Evolutionary conservation across 345 rosid species (phyloP), one percentile per base, ranked within the genome.

Genomic region (Gossypium thurberi): DNA sequence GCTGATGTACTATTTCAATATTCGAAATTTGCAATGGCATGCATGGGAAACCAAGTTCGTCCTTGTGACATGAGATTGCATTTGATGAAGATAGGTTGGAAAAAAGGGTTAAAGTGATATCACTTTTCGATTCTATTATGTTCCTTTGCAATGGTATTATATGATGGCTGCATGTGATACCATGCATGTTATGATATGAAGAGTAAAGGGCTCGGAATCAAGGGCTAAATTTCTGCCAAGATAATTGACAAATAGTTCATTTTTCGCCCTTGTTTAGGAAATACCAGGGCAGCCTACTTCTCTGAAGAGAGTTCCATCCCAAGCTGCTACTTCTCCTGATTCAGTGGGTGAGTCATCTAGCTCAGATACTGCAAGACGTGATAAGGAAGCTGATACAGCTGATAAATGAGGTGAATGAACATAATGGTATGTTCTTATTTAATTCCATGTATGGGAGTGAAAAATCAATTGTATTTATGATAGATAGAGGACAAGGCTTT

Each of bases 11-110:
- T 92, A 84, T 90, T 81, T 83, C 88, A 90, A 69, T 92, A 94
- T 75, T 94, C 98, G 57, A 94, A 90, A 73, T 92, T 94, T 74
- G 98, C 86, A 10, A 80, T 95, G 94, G 96, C 94, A 12, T 88
- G 97, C 75, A 87, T 95, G 4, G 98, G 98, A 15, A 89, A 95
- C 74, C 90, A 85, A 75, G 93, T 82, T 73, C 94, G 91, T 23
- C 97, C 98, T 70, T 81, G 84, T 71, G 99, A 89, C 82, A 55
- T 92, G 87, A 88, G 99, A 85, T 72, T 95, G 77, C 99, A 92
- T 83, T 77, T 95, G 72, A 89, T 91, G 94, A 95, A 92, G 97
- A 98, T 92, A 79, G 4, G 10, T 65, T 43, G 43, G 44, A 51
- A 48, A 61, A 40, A 52, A 21, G 42, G 40, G n/a, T 61, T 50